Percentiles rank a stretch among this genome's conserved stretches.
Conservation (phyloP, 371 early-diverging fungal genomes). For the Massospora cicadina region DNA sequence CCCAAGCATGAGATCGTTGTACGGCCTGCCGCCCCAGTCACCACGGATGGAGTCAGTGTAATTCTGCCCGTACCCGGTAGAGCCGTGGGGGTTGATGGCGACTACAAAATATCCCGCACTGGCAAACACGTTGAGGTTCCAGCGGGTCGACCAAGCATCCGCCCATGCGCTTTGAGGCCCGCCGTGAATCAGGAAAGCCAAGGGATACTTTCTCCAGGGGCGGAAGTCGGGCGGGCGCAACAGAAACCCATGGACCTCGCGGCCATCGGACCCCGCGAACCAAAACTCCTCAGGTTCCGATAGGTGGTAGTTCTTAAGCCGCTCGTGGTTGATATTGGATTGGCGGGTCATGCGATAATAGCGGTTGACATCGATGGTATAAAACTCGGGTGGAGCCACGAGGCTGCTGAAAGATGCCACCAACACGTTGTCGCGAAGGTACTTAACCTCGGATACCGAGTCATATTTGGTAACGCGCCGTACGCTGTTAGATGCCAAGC, state of each 20-base stretch:
- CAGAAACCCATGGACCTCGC: conserved; percentile 52
- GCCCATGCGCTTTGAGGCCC: conserved; percentile 12
- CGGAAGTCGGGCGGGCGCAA: conserved; percentile 46
- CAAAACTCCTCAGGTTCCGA: conserved; percentile 36
- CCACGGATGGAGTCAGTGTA: conserved; percentile 51
- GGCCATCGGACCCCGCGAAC: conserved; percentile 42
- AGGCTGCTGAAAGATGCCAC: conserved; percentile 25
- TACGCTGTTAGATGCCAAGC: conserved; percentile 21
- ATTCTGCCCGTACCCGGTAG: conserved; percentile 62
- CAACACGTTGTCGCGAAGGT: conserved; percentile 22
- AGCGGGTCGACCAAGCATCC: conserved; percentile 7
- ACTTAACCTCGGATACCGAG: conserved; percentile 22
- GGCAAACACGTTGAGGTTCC: conserved; percentile 56
- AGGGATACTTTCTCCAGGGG: conserved; percentile 37
- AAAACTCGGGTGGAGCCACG: conserved; percentile 25
- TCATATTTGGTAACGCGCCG: conserved; percentile 30
- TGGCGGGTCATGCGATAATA: conserved; percentile 17
- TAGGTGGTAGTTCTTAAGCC: conserved; percentile 18
- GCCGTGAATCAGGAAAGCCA: conserved; percentile 71
- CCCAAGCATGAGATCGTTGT: conserved; percentile 51
- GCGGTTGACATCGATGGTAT: conserved; percentile 20
- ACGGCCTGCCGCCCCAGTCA: conserved; percentile 67
- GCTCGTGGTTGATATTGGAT: conserved; percentile 17
- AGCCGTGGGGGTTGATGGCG: conserved; percentile 63
- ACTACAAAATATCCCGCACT: conserved; percentile 56